Conservation (phyloP, 805 yeast genomes). For the Candida khao-thaluensis region DNA sequence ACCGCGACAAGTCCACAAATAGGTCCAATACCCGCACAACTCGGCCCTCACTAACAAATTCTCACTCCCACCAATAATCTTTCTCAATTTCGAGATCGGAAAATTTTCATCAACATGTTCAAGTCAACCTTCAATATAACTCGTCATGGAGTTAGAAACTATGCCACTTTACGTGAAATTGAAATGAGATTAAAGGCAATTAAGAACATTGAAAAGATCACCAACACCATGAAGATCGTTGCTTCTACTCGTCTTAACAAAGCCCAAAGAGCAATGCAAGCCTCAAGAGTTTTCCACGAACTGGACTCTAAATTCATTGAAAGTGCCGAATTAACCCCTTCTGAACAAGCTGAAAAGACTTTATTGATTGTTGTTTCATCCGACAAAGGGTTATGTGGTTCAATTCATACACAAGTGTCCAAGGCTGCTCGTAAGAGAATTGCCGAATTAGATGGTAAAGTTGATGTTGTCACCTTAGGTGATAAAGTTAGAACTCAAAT, state of each 20-base stretch:
- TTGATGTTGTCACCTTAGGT: slow-evolving; percentile 84
- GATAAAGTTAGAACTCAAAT: slow-evolving; percentile 92
- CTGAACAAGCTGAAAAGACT: slow-evolving; percentile 62
- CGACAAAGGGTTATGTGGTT: slow-evolving; percentile 98
- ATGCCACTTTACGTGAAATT: slow-evolving; percentile 98
- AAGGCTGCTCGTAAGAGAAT: slow-evolving; percentile 77
- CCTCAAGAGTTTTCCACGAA: slow-evolving; percentile 79
- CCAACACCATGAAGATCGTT: slow-evolving; percentile 99
- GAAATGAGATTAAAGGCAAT: slow-evolving; percentile 97
- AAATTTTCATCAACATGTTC: slow-evolving; percentile 9
- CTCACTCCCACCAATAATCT: slow-evolving; percentile 4
- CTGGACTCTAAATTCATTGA: slow-evolving; percentile 77
- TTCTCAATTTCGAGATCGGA: slow-evolving; percentile 9
- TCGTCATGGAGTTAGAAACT: slow-evolving; percentile 62
- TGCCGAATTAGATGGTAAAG: slow-evolving; percentile 58
- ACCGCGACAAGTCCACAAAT: too few species aligned
- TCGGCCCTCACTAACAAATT: too few species aligned
- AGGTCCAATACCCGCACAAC: too few species aligned
- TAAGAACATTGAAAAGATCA: slow-evolving; percentile 98
- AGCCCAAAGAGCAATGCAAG: slow-evolving; percentile 92
- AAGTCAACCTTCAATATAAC: slow-evolving; percentile 7
- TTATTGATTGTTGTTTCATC: slow-evolving; percentile 87
- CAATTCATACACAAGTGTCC: slow-evolving; percentile 93
- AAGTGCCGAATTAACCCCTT: slow-evolving; percentile 69
- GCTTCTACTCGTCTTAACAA: slow-evolving; percentile 95